These are phyloP conservation scores for Fusarium nygamai DNA, from an alignment of 2,329 filamentous ascomycete genomes.

Conservation along the genomic window DNA sequence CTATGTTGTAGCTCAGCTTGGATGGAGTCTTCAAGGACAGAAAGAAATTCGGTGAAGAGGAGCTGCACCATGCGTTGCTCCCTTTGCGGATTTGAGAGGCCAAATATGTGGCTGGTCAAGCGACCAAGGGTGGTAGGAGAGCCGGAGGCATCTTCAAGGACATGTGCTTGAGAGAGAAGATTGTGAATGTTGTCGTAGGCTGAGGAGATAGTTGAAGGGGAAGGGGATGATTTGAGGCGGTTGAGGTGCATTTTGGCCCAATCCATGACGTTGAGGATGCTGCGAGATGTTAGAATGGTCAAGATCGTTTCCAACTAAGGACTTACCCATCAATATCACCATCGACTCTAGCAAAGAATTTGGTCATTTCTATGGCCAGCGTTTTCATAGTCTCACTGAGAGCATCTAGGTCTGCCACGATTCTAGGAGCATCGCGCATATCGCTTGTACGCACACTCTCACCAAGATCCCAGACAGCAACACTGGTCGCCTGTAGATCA, in stretches of 20 bases:
- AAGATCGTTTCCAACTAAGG: not conserved
- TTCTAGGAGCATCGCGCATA: slow-evolving; percentile 88
- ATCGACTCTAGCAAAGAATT: slow-evolving; percentile 93
- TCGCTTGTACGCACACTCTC: slow-evolving; percentile 90
- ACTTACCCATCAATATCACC: slow-evolving; percentile 85
- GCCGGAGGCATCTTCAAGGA: slow-evolving; percentile 65
- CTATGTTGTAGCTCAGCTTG: slow-evolving; percentile 84
- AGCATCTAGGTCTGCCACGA: slow-evolving; percentile 85
- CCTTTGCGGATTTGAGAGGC: slow-evolving; percentile 81
- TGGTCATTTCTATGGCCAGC: slow-evolving; percentile 84
- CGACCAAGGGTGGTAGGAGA: slow-evolving; percentile 74
- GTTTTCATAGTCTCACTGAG: slow-evolving; percentile 87
- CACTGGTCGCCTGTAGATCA: slow-evolving; percentile 88
- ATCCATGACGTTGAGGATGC: slow-evolving; percentile 94
- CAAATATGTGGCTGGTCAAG: slow-evolving; percentile 78
- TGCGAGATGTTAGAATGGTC: slow-evolving; percentile 45
- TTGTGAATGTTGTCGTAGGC: slow-evolving; percentile 87
- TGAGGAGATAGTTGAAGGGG: slow-evolving; percentile 67
- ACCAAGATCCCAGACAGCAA: slow-evolving; percentile 93
- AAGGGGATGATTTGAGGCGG: slow-evolving; percentile 70
- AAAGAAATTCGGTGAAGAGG: slow-evolving; percentile 85
- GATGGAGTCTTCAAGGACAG: slow-evolving; percentile 89
- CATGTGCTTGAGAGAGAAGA: slow-evolving; percentile 71
- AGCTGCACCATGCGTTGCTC: slow-evolving; percentile 83
- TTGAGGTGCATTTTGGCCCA: slow-evolving; percentile 90